Evolutionary conservation across 2,329 filamentous ascomycete species (phyloP).

Genomic region (Akanthomyces lecanii): DNA sequence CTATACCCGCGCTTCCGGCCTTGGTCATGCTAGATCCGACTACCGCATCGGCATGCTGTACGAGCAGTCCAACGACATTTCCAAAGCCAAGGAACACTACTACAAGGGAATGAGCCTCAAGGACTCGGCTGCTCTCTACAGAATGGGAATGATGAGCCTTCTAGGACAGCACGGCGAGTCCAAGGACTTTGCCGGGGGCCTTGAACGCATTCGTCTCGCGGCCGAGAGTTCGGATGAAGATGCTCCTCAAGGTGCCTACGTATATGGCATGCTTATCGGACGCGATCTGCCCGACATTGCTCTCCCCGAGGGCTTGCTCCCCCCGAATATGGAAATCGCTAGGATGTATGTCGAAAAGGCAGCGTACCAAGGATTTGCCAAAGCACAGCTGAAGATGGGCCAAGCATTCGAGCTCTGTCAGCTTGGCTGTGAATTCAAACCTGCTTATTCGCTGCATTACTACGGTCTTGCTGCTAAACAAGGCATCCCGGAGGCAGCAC

Average conservation of each 20-base stretch:
- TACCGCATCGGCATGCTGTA: conserved; percentile 99
- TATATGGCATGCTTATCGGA: conserved; percentile 91
- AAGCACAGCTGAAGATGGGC: conserved; percentile 96
- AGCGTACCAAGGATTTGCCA: conserved; percentile 90
- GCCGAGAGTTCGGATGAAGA: conserved; percentile 92
- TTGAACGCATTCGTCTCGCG: conserved; percentile 78
- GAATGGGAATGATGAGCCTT: conserved; percentile 95
- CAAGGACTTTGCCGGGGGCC: conserved; percentile 72
- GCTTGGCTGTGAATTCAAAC: conserved; percentile 90
- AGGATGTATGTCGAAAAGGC: conserved; percentile 93
- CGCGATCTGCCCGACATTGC: conserved; percentile 87
- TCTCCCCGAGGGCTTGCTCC: conserved; percentile 66
- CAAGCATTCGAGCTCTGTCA: conserved; percentile 93
- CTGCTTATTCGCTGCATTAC: conserved; percentile 88
- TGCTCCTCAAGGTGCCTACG: conserved; percentile 90
- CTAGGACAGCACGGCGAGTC: conserved; percentile 88
- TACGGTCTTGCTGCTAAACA: conserved; percentile 89
- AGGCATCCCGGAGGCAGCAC: conserved; percentile 87
- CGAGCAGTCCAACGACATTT: conserved; percentile 87
- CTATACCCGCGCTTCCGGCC: conserved; percentile 80
- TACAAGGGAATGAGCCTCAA: conserved; percentile 71
- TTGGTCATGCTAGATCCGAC: conserved; percentile 82
- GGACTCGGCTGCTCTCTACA: conserved; percentile 82
- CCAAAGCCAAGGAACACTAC: conserved; percentile 89
- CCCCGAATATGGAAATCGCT: conserved; percentile 67